Evolutionary conservation across 2,329 filamentous ascomycete species (phyloP), one percentile per base, ranked within the genome.

Genomic region (Colletotrichum musicola): DNA sequence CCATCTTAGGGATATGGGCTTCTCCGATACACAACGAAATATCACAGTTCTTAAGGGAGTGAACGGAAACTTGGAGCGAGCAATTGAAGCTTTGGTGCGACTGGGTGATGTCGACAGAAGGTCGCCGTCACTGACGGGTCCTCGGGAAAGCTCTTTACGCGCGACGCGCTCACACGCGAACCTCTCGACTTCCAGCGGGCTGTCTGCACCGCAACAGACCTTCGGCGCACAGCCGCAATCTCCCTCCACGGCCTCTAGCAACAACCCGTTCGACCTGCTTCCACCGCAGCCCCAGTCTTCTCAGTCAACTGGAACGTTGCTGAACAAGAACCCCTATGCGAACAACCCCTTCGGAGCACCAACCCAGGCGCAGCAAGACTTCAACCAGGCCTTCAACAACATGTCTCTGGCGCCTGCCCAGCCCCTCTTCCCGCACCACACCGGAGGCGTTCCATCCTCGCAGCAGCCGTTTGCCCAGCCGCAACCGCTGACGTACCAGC

Each of bases 1-100:
- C 3, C 90, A 89, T 60, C 82, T 99, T 65, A 88, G 90, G 63
- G 94, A 98, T 64, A 97, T 98, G 94, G 96, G 96, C 0, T 99
- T 99, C 75, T 84, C 83, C 4, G 94, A 99, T 76, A 90, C 92
- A 49, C 93, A 92, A 73, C 89, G 92, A 68, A 98, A 98, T 75
- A 85, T 89, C 4, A 89, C 92, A 60, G 90, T 98, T 27, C 82
- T 99, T 18, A 95, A 94, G 77, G 92, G 92, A 3, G 86, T 97
- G 35, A 90, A 92, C 75, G 95, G 95, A 4, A 95, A 96, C 75
- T 77, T 99, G 66, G 94, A 98, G 73, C 92, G 89, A 78, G 90
- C 95, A 0, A 89, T 98, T 51, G 95, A 98, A 79, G 89, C 93
- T 18, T 81, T 99, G 75, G 89, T 96, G 64, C 88, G 94, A 72